Percentiles rank a stretch among this genome's conserved stretches.
These are phyloP conservation scores for Hypoxylon sp. DNA, from an alignment of 2,329 filamentous ascomycete species.

Conservation along the genomic window DNA sequence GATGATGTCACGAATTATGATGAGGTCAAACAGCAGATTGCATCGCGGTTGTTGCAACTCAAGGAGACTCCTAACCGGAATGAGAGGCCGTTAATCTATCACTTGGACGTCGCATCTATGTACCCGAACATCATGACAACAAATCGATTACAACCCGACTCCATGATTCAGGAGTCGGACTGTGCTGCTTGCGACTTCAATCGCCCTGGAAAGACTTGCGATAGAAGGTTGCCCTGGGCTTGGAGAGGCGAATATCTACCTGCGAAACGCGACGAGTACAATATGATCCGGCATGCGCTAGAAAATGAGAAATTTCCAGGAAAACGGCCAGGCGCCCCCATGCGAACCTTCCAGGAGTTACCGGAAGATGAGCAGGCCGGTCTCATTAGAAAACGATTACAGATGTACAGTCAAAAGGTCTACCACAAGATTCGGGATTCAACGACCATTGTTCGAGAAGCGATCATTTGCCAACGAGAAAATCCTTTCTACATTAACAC, in stretches of 20 bases:
- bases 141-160: constrained; percentile 95
- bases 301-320: constrained; percentile 94
- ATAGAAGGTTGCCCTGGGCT: constrained; percentile 93
- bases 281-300: constrained; percentile 94
- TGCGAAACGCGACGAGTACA: constrained; percentile 97
- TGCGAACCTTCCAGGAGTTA: constrained; percentile 84
- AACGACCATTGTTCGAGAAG: constrained; percentile 91
- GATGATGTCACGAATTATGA: constrained; percentile 86
- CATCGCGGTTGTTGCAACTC: constrained; percentile 75
- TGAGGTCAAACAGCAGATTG: constrained; percentile 86
- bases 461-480: constrained; percentile 97
- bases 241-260: constrained; percentile 98
- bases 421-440: constrained; percentile 99
- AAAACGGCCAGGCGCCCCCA: constrained; percentile 76
- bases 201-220: constrained; percentile 94
- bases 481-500: constrained; percentile 99
- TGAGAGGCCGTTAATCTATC: constrained; percentile 93
- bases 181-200: constrained; percentile 99
- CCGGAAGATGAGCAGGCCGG: constrained; percentile 83
- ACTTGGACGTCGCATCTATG: constrained; percentile 98
- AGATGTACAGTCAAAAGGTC: constrained; percentile 96
- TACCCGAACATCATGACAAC: constrained; percentile 99
- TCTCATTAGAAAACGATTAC: constrained; percentile 86
- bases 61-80: constrained; percentile 86
- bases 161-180: constrained; percentile 97